These are phyloP conservation scores for Mariannaea sp. DNA, from an alignment of 2,329 filamentous ascomycete species.

Conservation along the genomic window DNA sequence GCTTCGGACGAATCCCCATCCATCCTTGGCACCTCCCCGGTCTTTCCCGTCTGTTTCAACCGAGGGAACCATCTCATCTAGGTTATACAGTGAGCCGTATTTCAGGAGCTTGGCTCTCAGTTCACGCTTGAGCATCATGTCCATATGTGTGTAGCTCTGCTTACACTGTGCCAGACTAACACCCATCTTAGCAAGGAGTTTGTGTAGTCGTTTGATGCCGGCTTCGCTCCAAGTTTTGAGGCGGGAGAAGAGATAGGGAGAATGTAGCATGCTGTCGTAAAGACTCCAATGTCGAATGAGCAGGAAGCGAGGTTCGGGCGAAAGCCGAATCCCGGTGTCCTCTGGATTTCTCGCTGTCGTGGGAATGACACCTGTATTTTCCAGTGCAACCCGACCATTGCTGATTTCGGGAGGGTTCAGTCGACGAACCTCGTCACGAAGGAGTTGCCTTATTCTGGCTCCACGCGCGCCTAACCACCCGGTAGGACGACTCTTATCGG, in stretches of 20 bases:
- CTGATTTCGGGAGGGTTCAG: constrained; percentile 78
- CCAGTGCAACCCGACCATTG: constrained; percentile 65
- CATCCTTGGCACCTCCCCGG: constrained; percentile 77
- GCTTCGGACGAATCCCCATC: constrained; percentile 95
- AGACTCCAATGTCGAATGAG: constrained; percentile 95
- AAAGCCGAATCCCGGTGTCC: constrained; percentile 89
- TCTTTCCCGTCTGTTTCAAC: constrained; percentile 72
- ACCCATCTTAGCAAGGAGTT: constrained; percentile 96
- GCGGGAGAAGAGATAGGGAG: constrained; percentile 88
- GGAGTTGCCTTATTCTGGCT: constrained; percentile 79
- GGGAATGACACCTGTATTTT: constrained; percentile 81
- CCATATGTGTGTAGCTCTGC: constrained; percentile 97
- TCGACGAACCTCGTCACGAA: constrained; percentile 92
- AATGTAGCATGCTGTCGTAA: constrained; percentile 98
- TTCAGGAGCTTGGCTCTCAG: constrained; percentile 84
- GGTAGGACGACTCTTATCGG: constrained; percentile 60
- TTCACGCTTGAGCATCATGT: constrained; percentile 92
- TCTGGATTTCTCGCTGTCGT: constrained; percentile 87
- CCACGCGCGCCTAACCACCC: constrained; percentile 85
- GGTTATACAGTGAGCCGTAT: constrained; percentile 89
- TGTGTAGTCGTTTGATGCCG: constrained; percentile 86
- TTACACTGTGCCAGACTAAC: constrained; percentile 92
- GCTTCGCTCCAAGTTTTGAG: constrained; percentile 94
- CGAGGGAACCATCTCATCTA: constrained; percentile 89
- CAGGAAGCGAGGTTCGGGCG: constrained; percentile 90